These are phyloP conservation scores for Rhynchosporium graminicola DNA, from an alignment of 2,329 filamentous ascomycete species.

Conservation along the genomic window DNA sequence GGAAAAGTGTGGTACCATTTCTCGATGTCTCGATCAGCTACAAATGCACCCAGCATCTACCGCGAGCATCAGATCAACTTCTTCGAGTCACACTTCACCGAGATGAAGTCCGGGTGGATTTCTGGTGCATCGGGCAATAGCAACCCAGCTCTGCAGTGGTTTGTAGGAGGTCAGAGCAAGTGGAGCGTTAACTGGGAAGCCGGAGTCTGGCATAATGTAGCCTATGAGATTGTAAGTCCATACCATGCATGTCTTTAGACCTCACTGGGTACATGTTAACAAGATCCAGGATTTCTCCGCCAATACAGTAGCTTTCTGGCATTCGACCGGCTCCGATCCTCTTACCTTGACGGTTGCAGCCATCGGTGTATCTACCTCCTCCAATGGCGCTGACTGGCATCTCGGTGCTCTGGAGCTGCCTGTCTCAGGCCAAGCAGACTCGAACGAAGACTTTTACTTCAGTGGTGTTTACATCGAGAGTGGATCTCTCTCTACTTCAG, in stretches of 20 bases:
- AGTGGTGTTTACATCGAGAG: slow-evolving; percentile 71
- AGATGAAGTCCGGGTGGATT: slow-evolving; percentile 69
- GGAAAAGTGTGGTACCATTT: slow-evolving; percentile 74
- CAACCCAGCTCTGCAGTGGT: slow-evolving; percentile 64
- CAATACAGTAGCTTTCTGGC: slow-evolving; percentile 66
- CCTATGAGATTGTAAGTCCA: slow-evolving; percentile 62
- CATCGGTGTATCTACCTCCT: slow-evolving; percentile 60
- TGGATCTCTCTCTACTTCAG: slow-evolving; percentile 47
- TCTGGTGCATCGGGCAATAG: slow-evolving; percentile 47
- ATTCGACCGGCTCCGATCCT: slow-evolving; percentile 61
- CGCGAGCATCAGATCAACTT: slow-evolving; percentile 67
- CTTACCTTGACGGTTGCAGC: slow-evolving; percentile 61
- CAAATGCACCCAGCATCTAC: slow-evolving; percentile 60
- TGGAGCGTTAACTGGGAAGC: slow-evolving; percentile 64
- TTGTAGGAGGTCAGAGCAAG: slow-evolving; percentile 58
- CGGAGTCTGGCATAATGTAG: slow-evolving; percentile 73
- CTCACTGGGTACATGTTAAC: neutral
- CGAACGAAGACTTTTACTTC: slow-evolving; percentile 69
- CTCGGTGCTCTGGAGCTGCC: slow-evolving; percentile 68
- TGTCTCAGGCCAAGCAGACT: slow-evolving; percentile 53
- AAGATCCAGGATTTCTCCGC: slow-evolving; percentile 55
- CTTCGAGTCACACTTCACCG: slow-evolving; percentile 73
- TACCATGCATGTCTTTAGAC: neutral
- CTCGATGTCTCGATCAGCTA: slow-evolving; percentile 59
- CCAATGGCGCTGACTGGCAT: slow-evolving; percentile 73